Base-by-base conservation (phyloP, 2,329 filamentous ascomycete genomes). In the Fusarium pseudograminearum region DNA sequence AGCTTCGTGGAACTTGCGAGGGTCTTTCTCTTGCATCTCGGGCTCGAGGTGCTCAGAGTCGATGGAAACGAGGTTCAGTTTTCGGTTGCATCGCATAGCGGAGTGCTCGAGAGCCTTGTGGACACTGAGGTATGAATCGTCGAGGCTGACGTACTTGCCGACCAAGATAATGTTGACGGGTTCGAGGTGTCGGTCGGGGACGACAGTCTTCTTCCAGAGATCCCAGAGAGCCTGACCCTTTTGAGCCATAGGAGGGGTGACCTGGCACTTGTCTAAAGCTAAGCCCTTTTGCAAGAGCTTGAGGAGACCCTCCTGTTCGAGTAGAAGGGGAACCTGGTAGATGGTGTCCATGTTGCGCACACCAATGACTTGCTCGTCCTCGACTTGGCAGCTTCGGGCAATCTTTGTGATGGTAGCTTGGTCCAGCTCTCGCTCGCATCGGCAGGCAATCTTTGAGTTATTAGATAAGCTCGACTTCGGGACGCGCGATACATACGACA, bases 311-410 rank as follows among this genome's bases (percentile, higher is more conserved):
- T 98, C 93, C 72, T 94, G 86, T 73, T 95, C 88, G 16, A 98
- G 90, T 26, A 98, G 91, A n/a, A 98, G 85, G 1, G 96, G 96
- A 4, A 98, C 95, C 71, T 97, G 94, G 81, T 99, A 99, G 54
- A 93, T 97, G 15, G 94, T 94, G 22, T 90, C 85, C 80, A 98
- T 93, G 78, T 98, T 91, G 73, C 91, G 91, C 14, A 99, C 94
- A n/a, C 89, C 92, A 67, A 98, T 84, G 44, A 98, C 93, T 77
- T 98, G 93, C 71, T 94, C 87, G 14, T 87, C 82, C 56, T 97
- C 93, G 48, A 98, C 91, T 77, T 97, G 93, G 80, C 95, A 98
- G 81, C 91, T 93, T 76, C 89, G 88, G 65, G 95, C 94, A 68
- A 99, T 93, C 83, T 99, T 98, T 68, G 91, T 86, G 51, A 95